Base-by-base conservation (phyloP, 106 monocot genomes). In the Acorus gramineus region DNA sequence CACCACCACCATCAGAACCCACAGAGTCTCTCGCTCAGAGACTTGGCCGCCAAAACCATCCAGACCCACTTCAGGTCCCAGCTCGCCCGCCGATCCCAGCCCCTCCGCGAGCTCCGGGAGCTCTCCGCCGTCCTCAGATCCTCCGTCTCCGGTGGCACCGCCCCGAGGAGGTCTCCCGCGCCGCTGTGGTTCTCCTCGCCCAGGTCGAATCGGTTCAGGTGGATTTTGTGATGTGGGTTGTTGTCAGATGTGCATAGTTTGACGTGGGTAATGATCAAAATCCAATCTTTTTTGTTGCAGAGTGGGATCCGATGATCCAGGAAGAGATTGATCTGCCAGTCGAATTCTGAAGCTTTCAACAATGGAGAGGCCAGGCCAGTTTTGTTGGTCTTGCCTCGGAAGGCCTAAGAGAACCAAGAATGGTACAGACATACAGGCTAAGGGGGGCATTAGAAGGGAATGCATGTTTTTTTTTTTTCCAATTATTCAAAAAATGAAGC, bases 131-230 rank as follows among this genome's bases (percentile, higher is more conserved):
- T 93, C 5, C 71, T 94, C 56, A 63, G 66, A 12, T 86, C 73
- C 44, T 74, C 77, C 4, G 64, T 82, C 42, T 73, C 76, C 4
- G 67, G 61, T 12, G 51, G 75, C 6, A 7, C 14, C 67, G 46
- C 45, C 79, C 81, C 0, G 53, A 42, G 61, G 66, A 50, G 42
- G n/a, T 79, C 42, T 81, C 77, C 8, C 66, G 72, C 51, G 65
- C 45, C 6, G 81, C 74, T 28, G 66, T 62, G 73, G 81, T 84
- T 77, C 77, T 94, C 14, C 81, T 94, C 55, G 75, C 70, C 56
- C 71, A 77, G 61, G 66, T 94, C 6, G 84, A 89, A n/a, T 79
- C 71, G 70, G 82, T 94, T 63, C 77, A 84, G 93, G 89, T 91
- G 5, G n/a, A n/a, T n/a, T n/a, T n/a, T n/a, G n/a, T n/a, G n/a